Evolutionary conservation across 1,139 yeast species (phyloP).

Genomic region (Meyerozyma carpophila): DNA sequence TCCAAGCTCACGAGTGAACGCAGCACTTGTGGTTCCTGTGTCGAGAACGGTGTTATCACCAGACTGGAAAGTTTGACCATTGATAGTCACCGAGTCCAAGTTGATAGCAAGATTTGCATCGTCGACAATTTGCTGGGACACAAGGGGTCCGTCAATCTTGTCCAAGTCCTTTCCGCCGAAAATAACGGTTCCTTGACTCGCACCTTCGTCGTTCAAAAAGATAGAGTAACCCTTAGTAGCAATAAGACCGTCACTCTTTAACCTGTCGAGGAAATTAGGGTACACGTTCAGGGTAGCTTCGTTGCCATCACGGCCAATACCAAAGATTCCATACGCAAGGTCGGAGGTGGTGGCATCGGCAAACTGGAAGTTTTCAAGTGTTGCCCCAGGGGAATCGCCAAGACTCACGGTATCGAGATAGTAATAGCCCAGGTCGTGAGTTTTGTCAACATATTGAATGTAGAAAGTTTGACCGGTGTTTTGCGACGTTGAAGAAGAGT

Average conservation of each 20-base stretch:
- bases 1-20: slow-evolving; percentile 8
- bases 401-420: slow-evolving; percentile 13
- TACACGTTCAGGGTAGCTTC: slow-evolving; percentile 5
- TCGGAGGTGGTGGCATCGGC: slow-evolving; percentile 16
- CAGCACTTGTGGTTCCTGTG: slow-evolving; percentile 15
- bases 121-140: slow-evolving; percentile 5
- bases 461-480: slow-evolving; percentile 5
- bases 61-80: slow-evolving; percentile 2
- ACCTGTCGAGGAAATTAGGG: neutral
- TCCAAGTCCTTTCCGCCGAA: slow-evolving; percentile 18
- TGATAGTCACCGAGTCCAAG: slow-evolving; percentile 6
- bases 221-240: slow-evolving; percentile 9
- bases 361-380: slow-evolving; percentile 7
- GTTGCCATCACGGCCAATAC: slow-evolving; percentile 12
- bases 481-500: slow-evolving; percentile 5
- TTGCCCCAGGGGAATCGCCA: slow-evolving; percentile 9
- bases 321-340: slow-evolving; percentile 17
- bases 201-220: slow-evolving; percentile 5
- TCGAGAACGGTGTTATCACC: slow-evolving; percentile 11
- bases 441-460: slow-evolving; percentile 12
- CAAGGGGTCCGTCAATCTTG: slow-evolving; percentile 13
- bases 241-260: slow-evolving; percentile 9
- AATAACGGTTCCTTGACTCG: slow-evolving; percentile 11
- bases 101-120: slow-evolving; percentile 4
- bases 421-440: slow-evolving; percentile 11